A percentile compares a stretch with the other conserved stretches of the same genome.
phyloP scores from a whole-genome alignment of 2,329 filamentous ascomycete species.

The Fusarium tanahbumbuense region DNA sequence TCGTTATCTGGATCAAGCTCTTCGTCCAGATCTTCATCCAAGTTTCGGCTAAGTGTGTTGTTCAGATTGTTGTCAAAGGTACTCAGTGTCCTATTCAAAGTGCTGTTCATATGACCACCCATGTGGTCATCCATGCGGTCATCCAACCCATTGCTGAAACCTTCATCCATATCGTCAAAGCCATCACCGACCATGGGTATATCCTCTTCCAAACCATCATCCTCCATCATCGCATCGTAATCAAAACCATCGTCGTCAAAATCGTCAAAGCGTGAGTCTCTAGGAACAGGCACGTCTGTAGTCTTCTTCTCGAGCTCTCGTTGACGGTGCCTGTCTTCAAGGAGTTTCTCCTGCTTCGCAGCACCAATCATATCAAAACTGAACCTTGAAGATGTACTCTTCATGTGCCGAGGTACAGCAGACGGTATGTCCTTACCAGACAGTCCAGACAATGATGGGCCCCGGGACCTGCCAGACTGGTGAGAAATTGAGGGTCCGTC shows the following conservation, averaged over 20 bases:
- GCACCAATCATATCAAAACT: constrained; percentile 84
- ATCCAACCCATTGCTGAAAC: constrained; percentile 45
- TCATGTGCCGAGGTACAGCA: constrained; percentile 72
- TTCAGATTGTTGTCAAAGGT: constrained; percentile 40
- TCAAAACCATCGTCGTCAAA: constrained; percentile 71
- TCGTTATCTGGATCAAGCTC: constrained; percentile 45
- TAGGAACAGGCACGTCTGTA: constrained; percentile 51
- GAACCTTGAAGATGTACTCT: constrained; percentile 82
- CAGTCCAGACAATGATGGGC: constrained; percentile 63
- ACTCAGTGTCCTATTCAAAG: constrained; percentile 28
- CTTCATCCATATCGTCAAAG: constrained; percentile 45
- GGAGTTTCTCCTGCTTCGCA: constrained; percentile 73
- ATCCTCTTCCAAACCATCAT: constrained; percentile 72
- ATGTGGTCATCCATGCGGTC: constrained; percentile 3
- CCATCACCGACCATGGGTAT: constrained; percentile 48
- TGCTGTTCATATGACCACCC: constrained; percentile 24
- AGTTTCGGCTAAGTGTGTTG: constrained; percentile 9
- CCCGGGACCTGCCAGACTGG: constrained; percentile 60
- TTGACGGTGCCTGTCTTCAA: constrained; percentile 79
- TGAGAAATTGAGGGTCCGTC: constrained; percentile 41
- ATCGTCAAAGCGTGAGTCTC: constrained; percentile 69
- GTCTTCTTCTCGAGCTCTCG: constrained; percentile 71
- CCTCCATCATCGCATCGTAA: constrained; percentile 73
- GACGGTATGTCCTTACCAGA: constrained; percentile 60
- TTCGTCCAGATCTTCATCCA: constrained; percentile 44